These are phyloP conservation scores for Saturnispora diversa DNA, from an alignment of 805 yeast genomes.

Conservation along the genomic window DNA sequence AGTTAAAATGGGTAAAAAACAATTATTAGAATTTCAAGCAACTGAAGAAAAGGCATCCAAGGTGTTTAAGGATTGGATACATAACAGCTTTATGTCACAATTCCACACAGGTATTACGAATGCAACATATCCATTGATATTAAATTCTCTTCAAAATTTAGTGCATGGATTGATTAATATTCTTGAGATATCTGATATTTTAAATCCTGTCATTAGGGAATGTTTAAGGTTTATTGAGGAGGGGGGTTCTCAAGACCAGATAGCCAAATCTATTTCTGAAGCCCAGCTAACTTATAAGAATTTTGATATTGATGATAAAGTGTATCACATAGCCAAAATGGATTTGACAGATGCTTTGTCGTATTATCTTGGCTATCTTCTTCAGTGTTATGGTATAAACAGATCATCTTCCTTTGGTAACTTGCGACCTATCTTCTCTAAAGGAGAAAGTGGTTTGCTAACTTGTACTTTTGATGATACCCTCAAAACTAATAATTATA, in stretches of 20 bases:
- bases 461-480: conserved; percentile 1
- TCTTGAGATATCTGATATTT: neutral
- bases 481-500: neutral
- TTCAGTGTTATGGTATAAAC: conserved; percentile 4
- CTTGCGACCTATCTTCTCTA: too few species aligned
- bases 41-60: neutral
- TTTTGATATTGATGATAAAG: neutral
- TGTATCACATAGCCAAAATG: neutral
- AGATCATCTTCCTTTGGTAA: too few species aligned
- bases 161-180: neutral
- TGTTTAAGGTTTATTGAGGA: neutral
- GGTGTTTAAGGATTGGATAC: neutral
- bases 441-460: neutral
- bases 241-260: neutral
- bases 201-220: conserved; percentile 1
- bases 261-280: neutral
- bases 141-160: neutral
- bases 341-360: conserved; percentile 6
- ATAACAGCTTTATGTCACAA: neutral
- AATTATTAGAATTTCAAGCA: conserved; percentile 1
- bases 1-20: conserved; percentile 4
- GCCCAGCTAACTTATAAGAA: neutral
- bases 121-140: neutral
- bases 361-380: conserved; percentile 2
- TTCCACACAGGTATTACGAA: conserved; percentile 1